Percentiles rank a stretch among this genome's conserved stretches.
Evolutionary conservation across 1,284 basidiomycete species (phyloP).

Genomic region (Puccinia horiana): DNA sequence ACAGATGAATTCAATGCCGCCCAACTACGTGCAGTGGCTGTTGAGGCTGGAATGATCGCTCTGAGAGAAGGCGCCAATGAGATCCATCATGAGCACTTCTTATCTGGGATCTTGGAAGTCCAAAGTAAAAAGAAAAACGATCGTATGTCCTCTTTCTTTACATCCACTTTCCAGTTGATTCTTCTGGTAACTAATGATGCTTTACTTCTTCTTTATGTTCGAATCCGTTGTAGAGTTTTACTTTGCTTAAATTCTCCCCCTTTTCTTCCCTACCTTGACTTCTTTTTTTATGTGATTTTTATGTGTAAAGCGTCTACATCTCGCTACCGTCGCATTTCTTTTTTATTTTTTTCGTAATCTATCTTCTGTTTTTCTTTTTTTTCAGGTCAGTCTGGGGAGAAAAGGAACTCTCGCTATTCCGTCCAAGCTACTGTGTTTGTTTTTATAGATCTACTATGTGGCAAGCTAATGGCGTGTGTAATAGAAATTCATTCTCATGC

Average conservation of each 20-base stretch:
- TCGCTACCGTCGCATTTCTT: neutral
- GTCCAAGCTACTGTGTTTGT: neutral
- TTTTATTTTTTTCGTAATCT: neutral
- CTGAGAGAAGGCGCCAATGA: slow-evolving; percentile 88
- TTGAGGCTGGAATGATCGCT: slow-evolving; percentile 98
- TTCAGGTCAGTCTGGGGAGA: neutral
- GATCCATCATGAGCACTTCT: slow-evolving; percentile 87
- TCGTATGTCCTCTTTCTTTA: slow-evolving; percentile 4
- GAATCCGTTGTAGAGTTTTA: slow-evolving; percentile 1
- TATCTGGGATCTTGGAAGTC: slow-evolving; percentile 57
- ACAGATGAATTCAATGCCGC: slow-evolving; percentile 77
- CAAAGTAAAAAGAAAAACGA: slow-evolving; percentile 47
- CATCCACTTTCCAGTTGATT: neutral
- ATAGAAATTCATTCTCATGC: too few relatives aligned
- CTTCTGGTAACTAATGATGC: neutral
- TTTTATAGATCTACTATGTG: too few relatives aligned
- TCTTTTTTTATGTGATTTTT: neutral
- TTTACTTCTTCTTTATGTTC: neutral
- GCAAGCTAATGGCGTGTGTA: too few relatives aligned
- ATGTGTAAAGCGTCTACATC: neutral
- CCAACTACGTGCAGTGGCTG: slow-evolving; percentile 79
- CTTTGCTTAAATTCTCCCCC: neutral
- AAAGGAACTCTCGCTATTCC: neutral
- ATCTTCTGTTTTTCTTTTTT: neutral
- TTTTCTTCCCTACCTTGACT: neutral